phyloP scores from a whole-genome alignment of 2,329 filamentous ascomycete species.

The Ceratocystis smalleyi region DNA sequence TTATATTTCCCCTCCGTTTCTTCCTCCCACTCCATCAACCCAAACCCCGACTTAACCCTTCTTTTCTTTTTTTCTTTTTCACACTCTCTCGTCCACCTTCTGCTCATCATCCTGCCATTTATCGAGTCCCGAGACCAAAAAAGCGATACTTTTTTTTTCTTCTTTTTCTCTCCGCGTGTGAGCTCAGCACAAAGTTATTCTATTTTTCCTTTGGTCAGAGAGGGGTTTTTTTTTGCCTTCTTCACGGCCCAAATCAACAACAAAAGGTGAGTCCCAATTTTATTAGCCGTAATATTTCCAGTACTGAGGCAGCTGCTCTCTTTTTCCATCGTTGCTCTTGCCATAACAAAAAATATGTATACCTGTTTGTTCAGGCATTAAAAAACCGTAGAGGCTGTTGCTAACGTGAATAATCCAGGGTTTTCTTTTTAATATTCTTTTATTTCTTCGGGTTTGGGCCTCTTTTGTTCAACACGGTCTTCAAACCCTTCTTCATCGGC shows the following conservation, averaged over 20 bases:
- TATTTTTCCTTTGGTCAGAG: background rate
- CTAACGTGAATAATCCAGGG: constrained; percentile 12
- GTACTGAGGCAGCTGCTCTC: background rate
- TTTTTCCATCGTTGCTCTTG: background rate
- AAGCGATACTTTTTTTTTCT: background rate
- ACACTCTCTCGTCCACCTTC: background rate
- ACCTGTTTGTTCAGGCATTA: constrained; percentile 2
- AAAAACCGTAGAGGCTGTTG: background rate
- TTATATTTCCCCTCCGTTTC: background rate
- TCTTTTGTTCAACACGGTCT: background rate
- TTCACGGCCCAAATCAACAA: background rate
- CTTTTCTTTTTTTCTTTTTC: constrained; percentile 3
- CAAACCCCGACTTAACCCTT: constrained; percentile 18
- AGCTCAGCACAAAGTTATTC: background rate
- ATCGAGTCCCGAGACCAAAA: background rate
- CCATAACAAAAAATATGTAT: background rate
- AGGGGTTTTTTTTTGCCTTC: too few species aligned
- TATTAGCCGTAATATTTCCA: constrained; percentile 1
- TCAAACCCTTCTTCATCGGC: constrained; percentile 13
- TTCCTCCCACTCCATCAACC: constrained; percentile 7
- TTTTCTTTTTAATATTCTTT: constrained; percentile 1
- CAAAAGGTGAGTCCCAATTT: background rate
- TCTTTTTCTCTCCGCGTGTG: background rate
- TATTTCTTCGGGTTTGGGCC: constrained; percentile 13
- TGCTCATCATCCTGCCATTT: background rate